Evolutionary conservation across 2,329 filamentous ascomycete species (phyloP).

Genomic region (Penicillium sp.): DNA sequence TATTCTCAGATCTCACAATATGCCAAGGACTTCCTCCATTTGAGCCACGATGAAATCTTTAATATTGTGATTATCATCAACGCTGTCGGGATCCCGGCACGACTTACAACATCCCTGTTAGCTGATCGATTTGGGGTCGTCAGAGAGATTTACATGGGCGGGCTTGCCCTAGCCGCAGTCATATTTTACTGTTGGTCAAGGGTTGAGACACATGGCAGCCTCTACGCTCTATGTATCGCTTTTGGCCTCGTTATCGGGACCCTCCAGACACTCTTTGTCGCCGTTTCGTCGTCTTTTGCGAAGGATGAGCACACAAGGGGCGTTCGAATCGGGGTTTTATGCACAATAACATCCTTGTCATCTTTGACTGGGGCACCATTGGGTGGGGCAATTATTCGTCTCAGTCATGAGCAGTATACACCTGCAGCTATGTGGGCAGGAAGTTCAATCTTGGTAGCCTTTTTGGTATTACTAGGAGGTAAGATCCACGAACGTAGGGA

Average conservation of each 20-base stretch:
- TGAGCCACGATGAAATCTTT: neutral
- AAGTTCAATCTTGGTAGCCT: neutral
- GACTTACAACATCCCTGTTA: neutral
- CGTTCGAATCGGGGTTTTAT: neutral
- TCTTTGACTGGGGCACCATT: neutral
- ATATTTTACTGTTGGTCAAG: neutral
- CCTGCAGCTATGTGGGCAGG: neutral
- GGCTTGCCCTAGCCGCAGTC: neutral
- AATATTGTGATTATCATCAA: neutral
- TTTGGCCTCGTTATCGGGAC: neutral
- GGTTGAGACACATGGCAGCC: neutral
- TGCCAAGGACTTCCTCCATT: neutral
- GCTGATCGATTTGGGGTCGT: neutral
- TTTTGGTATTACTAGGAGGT: neutral
- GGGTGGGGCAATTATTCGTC: neutral
- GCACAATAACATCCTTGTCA: neutral
- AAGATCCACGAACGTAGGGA: neutral
- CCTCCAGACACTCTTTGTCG: neutral
- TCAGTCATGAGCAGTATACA: neutral
- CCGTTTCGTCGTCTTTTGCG: neutral
- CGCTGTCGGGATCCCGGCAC: neutral
- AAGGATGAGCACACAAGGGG: neutral
- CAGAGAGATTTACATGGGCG: neutral
- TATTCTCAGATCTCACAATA: neutral
- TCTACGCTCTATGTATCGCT: neutral